phyloP scores from a whole-genome alignment of 805 yeast species.

The Metschnikowia cerradonensis region DNA sequence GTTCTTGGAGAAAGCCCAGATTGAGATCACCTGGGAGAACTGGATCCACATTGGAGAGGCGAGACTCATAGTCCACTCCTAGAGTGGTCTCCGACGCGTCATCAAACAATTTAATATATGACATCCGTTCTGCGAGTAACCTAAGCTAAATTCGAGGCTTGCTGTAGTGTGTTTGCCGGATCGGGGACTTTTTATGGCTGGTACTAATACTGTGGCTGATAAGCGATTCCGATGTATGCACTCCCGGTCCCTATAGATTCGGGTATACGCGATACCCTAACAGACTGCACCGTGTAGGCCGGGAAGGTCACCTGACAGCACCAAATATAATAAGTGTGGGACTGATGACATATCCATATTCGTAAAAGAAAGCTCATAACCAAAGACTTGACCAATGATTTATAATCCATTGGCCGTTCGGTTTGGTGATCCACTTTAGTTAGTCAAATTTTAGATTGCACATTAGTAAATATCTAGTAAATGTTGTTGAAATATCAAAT shows the following conservation, averaged over 20 bases:
- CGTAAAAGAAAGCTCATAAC: background rate
- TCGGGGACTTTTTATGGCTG: background rate
- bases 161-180: too few relatives aligned
- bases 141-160: background rate
- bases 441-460: too few relatives aligned
- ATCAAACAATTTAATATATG: slow-evolving; percentile 8
- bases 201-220: slow-evolving; percentile 12
- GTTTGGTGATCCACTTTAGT: too few relatives aligned
- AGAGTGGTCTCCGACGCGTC: slow-evolving; percentile 2
- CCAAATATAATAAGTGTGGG: background rate
- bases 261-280: too few relatives aligned
- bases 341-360: background rate
- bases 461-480: too few relatives aligned
- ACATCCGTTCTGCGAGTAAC: slow-evolving; percentile 1
- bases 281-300: too few relatives aligned
- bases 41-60: slow-evolving; percentile 1
- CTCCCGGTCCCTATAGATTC: background rate
- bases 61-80: slow-evolving; percentile 8
- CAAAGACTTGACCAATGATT: too few relatives aligned
- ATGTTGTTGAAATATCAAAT: too few relatives aligned
- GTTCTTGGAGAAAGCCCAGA: slow-evolving; percentile 22
- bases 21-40: slow-evolving; percentile 2
- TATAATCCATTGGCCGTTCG: too few relatives aligned
- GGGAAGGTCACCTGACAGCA: background rate
- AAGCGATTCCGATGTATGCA: slow-evolving; percentile 5